A percentile compares a stretch with the other conserved stretches of the same genome.
Conservation (phyloP, 2,329 filamentous ascomycete genomes). For the Aspergillus bombycis region DNA sequence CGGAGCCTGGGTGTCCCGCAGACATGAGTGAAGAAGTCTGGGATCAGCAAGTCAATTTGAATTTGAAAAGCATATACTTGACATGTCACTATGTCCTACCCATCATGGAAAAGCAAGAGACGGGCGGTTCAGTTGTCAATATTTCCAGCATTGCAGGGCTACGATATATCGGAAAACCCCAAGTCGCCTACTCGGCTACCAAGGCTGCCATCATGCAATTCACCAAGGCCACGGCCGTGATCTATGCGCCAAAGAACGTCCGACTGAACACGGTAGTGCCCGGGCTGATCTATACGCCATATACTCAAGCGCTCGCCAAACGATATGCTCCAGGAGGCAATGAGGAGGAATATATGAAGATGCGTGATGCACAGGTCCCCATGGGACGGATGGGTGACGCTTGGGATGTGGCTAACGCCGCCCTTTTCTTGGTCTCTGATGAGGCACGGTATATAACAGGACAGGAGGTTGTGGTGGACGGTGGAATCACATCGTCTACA, state of each 20-base stretch:
- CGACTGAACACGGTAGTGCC: slow-evolving; percentile 59
- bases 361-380: slow-evolving; percentile 29
- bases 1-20: slow-evolving; percentile 56
- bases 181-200: slow-evolving; percentile 57
- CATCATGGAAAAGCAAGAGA: slow-evolving; percentile 27
- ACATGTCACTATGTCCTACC: slow-evolving; percentile 47
- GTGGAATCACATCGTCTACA: slow-evolving; percentile 35
- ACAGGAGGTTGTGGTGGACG: slow-evolving; percentile 41
- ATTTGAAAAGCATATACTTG: slow-evolving; percentile 60
- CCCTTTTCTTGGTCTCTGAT: slow-evolving; percentile 34
- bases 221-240: slow-evolving; percentile 53
- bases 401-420: slow-evolving; percentile 39
- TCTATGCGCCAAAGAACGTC: slow-evolving; percentile 43
- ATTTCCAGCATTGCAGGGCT: slow-evolving; percentile 57
- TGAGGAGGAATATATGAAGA: slow-evolving; percentile 44
- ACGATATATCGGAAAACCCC: slow-evolving; percentile 56
- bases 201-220: slow-evolving; percentile 59
- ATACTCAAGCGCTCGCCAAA: slow-evolving; percentile 50
- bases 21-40: slow-evolving; percentile 53
- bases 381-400: slow-evolving; percentile 38
- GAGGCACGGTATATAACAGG: slow-evolving; percentile 40
- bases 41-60: slow-evolving; percentile 58
- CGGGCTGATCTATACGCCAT: slow-evolving; percentile 60
- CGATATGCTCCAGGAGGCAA: slow-evolving; percentile 49
- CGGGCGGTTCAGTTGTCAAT: slow-evolving; percentile 50